Evolutionary conservation across 2,329 filamentous ascomycete genomes (phyloP), one percentile per base, ranked within the genome.

Genomic region (Dactylonectria estremocensis): DNA sequence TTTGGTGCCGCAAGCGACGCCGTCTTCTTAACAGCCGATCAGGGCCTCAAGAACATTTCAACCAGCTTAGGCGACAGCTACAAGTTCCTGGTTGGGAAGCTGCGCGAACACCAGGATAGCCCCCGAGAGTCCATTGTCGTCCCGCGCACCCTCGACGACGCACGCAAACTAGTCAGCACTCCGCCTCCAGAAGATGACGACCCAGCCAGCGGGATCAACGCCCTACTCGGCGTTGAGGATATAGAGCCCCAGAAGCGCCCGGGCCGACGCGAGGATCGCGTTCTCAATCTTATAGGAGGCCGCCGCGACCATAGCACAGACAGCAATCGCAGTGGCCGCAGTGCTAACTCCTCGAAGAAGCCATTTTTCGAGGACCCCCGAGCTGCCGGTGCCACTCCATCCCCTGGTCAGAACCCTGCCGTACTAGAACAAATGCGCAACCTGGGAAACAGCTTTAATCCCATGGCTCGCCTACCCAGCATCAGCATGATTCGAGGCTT

Each of bases 71-170:
- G 95, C 67, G 95, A 94, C 76, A 98, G 95, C 78, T 97, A 98
- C 82, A 96, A 95, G 67, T 97, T 98, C 78, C 84, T 99, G 24
- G 90, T 99, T 61, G 95, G 95, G 16, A 93, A 95, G 72, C 86
- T 98, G 20, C 94, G 93, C 69, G 95, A 97, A 79, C 86, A 90
- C 73, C 83, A 89, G 77, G 79, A 86, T 13, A 73, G 77, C 13
- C 77, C 80, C 9, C 77, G 78, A 31, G 79, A 82, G 24, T 83
- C 87, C 16, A 86, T 90, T 2, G 82, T 90, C 7, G 87, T 97
- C 0, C 96, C 96, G 1, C 95, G 94, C 76, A 99, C 96, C 1
- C 85, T 99, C 0, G 96, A 97, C 74, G 96, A 99, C 76, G 96
- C 95, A 16, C 89, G 95, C 53, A 95, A 95, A 78, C 88, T 99